These are phyloP conservation scores for Yarrowia keelungensis DNA, from an alignment of 805 yeast genomes.

Conservation along the genomic window DNA sequence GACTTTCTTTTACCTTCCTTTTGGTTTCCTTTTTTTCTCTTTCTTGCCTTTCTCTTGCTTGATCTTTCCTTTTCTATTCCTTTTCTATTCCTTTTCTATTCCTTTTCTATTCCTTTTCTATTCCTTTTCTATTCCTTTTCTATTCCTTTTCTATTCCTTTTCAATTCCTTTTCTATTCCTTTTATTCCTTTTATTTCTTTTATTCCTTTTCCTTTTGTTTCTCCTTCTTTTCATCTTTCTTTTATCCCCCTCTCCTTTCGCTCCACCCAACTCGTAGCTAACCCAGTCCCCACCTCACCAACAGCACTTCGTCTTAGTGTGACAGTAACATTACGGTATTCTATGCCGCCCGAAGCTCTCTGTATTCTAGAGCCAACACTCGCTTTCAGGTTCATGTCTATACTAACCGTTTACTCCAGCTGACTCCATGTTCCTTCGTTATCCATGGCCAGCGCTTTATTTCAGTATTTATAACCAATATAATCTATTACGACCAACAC, in stretches of 20 bases:
- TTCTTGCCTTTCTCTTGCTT: neutral
- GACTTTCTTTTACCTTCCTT: neutral
- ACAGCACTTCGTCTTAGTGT: constrained; percentile 7
- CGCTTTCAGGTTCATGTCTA: constrained; percentile 22
- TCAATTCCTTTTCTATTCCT: neutral
- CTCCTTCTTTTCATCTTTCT: neutral
- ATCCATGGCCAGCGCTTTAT: neutral
- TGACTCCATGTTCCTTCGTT: neutral
- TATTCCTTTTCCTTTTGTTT: neutral
- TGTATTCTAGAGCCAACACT: neutral
- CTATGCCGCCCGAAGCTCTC: neutral
- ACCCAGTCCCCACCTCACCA: constrained; percentile 25
- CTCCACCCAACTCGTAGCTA: constrained; percentile 3
- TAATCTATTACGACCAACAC: neutral
- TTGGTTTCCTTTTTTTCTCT: neutral
- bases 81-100: neutral
- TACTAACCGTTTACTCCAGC: constrained; percentile 8
- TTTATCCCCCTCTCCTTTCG: neutral
- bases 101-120: neutral
- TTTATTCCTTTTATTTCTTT: neutral
- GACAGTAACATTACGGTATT: neutral
- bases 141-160: neutral
- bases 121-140: neutral
- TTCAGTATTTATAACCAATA: constrained; percentile 20
- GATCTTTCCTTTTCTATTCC: neutral